Evolutionary conservation across 305 asterid species (phyloP).

Genomic region (Solanum chacoense): DNA sequence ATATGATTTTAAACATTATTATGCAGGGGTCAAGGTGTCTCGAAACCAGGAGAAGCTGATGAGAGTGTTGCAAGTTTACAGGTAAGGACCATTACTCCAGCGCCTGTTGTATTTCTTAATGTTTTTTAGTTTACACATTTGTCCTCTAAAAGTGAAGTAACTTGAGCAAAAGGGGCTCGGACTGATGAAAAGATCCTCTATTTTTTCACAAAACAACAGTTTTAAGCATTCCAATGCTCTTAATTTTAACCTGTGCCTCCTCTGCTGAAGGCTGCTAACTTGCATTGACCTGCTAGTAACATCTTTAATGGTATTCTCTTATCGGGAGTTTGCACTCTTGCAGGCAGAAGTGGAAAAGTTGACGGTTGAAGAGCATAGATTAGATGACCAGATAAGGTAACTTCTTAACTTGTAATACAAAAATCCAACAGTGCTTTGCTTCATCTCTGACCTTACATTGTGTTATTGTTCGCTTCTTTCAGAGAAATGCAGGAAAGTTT

Average conservation of each 20-base stretch:
- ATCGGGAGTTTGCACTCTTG: conserved; percentile 14
- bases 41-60: conserved; percentile 71
- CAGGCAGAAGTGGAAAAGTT: conserved; percentile 80
- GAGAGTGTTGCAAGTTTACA: conserved; percentile 63
- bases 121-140: background rate
- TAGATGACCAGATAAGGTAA: conserved; percentile 74
- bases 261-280: background rate
- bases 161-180: background rate
- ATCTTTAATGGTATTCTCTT: background rate
- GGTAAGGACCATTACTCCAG: conserved; percentile 25
- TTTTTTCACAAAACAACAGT: background rate
- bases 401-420: background rate
- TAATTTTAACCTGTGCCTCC: background rate
- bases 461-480: conserved; percentile 11
- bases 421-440: background rate
- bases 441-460: background rate
- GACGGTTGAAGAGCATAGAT: conserved; percentile 51
- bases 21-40: conserved; percentile 76
- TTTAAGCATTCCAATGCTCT: background rate
- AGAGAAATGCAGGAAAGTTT: conserved; percentile 61
- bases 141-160: background rate
- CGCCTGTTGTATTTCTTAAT: background rate
- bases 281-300: background rate
- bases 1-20: conserved; percentile 11
- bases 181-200: background rate